Evolutionary conservation across 2,329 filamentous ascomycete genomes (phyloP).

Genomic region (Clonostachys rhizophaga): DNA sequence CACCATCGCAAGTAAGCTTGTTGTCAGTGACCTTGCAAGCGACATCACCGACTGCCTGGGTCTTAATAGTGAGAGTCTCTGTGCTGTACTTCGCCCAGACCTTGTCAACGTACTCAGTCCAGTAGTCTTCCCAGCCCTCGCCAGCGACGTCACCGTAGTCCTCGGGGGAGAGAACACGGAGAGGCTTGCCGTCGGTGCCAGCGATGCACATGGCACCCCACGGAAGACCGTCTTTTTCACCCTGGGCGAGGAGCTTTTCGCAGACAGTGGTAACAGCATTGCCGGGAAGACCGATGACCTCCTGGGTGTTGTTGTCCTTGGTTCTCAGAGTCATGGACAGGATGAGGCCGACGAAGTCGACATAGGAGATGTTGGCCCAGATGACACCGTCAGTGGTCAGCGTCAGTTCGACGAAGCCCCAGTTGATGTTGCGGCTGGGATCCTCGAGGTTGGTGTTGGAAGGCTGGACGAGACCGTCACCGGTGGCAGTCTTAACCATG

Average conservation of each 20-base stretch:
- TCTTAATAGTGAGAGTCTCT: slow-evolving; percentile 33
- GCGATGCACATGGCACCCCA: slow-evolving; percentile 41
- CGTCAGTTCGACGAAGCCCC: slow-evolving; percentile 46
- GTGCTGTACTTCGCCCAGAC: slow-evolving; percentile 38
- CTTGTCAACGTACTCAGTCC: slow-evolving; percentile 34
- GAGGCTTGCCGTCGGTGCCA: slow-evolving; percentile 22
- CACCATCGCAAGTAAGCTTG: slow-evolving; percentile 31
- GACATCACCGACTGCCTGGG: slow-evolving; percentile 33
- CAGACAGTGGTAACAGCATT: slow-evolving; percentile 33
- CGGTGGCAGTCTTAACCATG: slow-evolving; percentile 21
- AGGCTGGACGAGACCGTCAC: slow-evolving; percentile 40
- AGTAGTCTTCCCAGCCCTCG: slow-evolving; percentile 33
- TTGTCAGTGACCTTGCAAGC: slow-evolving; percentile 28
- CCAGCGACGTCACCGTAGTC: slow-evolving; percentile 28
- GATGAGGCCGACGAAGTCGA: slow-evolving; percentile 44
- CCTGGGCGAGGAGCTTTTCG: slow-evolving; percentile 28
- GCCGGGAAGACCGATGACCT: slow-evolving; percentile 29
- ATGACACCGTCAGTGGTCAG: slow-evolving; percentile 29
- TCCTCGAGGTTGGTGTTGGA: slow-evolving; percentile 36
- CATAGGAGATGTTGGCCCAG: slow-evolving; percentile 44
- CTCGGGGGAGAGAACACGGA: slow-evolving; percentile 40
- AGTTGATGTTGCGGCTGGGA: slow-evolving; percentile 35
- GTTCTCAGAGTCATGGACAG: slow-evolving; percentile 42
- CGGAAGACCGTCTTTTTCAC: slow-evolving; percentile 25
- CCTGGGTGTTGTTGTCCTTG: slow-evolving; percentile 24